Conservation (phyloP, 805 yeast species). For the Diddensiella transvaalensis region DNA sequence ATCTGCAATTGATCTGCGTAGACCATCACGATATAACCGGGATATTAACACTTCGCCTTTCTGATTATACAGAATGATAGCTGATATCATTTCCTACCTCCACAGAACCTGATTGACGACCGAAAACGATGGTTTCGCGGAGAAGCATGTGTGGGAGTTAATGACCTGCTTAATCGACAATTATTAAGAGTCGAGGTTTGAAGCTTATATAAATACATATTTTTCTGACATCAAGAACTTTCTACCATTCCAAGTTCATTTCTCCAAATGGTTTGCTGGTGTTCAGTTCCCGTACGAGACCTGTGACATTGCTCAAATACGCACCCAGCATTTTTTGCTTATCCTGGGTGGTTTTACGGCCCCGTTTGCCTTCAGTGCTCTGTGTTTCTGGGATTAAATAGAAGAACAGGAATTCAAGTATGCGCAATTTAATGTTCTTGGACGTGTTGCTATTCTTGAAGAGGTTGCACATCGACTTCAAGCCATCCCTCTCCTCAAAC, state of each 20-base stretch:
- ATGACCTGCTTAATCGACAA: no score
- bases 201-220: no score
- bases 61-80: slow-evolving; percentile 69
- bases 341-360: slow-evolving; percentile 41
- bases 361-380: slow-evolving; percentile 16
- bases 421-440: slow-evolving; percentile 57
- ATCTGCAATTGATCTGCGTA: slow-evolving; percentile 75
- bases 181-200: no score
- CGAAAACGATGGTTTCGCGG: no score
- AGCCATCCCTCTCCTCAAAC: slow-evolving; percentile 58
- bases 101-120: neutral
- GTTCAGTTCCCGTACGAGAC: slow-evolving; percentile 44
- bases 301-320: slow-evolving; percentile 44
- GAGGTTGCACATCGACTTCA: slow-evolving; percentile 47
- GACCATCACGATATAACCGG: slow-evolving; percentile 66
- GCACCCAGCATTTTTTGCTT: slow-evolving; percentile 42
- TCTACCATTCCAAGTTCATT: slow-evolving; percentile 46
- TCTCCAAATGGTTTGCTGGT: slow-evolving; percentile 49
- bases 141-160: neutral
- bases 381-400: slow-evolving; percentile 60
- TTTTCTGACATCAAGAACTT: neutral
- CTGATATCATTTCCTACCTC: slow-evolving; percentile 61
- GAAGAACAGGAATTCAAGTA: slow-evolving; percentile 66
- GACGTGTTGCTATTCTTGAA: slow-evolving; percentile 40
- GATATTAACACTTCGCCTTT: slow-evolving; percentile 84